A percentile compares a stretch with the other conserved stretches of the same genome.
These are phyloP conservation scores for Botrytis pseudocinerea DNA, from an alignment of 2,329 filamentous ascomycete species.

Conservation along the genomic window DNA sequence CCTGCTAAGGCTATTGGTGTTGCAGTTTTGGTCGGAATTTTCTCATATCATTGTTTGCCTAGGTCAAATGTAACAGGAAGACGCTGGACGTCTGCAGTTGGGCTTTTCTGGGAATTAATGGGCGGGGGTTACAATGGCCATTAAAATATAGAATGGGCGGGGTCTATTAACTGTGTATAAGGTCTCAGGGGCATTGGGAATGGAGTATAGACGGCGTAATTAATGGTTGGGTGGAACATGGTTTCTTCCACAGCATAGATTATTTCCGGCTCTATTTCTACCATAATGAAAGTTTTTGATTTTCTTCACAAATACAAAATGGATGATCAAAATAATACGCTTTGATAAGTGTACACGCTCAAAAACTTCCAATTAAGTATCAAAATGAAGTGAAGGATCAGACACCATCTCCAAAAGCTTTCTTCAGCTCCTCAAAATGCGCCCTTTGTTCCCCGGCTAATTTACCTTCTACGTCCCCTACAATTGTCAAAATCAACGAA, in stretches of 20 bases:
- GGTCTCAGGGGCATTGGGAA: neutral
- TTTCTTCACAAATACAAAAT: neutral
- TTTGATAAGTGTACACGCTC: conserved; percentile 18
- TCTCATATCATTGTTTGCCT: conserved; percentile 49
- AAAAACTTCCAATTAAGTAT: neutral
- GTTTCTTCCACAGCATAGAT: neutral
- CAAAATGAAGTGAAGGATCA: conserved; percentile 18
- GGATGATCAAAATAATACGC: neutral
- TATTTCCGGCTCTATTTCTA: neutral
- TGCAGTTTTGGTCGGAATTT: conserved; percentile 64
- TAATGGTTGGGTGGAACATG: neutral
- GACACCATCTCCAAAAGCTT: conserved; percentile 52
- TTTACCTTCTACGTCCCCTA: conserved; percentile 74
- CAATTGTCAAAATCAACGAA: conserved; percentile 88
- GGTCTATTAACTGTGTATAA: neutral
- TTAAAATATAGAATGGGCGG: neutral
- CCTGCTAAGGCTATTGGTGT: conserved; percentile 62
- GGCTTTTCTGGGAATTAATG: conserved; percentile 35
- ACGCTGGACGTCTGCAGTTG: conserved; percentile 27
- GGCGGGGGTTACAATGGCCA: neutral
- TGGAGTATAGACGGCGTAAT: neutral
- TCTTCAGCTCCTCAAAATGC: conserved; percentile 70
- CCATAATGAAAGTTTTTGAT: conserved; percentile 15
- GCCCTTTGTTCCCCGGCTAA: conserved; percentile 71
- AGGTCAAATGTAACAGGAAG: neutral